A percentile compares a stretch with the other conserved stretches of the same genome.
Evolutionary conservation across 1,284 basidiomycete genomes (phyloP).

Genomic region (Cryptococcus sp.): DNA sequence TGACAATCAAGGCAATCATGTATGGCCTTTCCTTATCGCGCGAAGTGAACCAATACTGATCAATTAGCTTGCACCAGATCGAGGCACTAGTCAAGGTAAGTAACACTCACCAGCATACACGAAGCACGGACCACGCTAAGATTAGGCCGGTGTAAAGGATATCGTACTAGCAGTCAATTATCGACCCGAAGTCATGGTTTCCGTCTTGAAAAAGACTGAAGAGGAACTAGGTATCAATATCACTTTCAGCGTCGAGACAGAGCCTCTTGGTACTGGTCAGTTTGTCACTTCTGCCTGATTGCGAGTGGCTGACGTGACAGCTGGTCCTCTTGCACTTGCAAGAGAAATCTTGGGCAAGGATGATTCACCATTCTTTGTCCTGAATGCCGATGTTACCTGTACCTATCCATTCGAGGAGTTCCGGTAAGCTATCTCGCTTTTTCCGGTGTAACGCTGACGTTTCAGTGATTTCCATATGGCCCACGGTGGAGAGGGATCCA

Average conservation of each 20-base stretch:
- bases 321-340: slow-evolving; percentile 54
- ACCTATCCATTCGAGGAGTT: slow-evolving; percentile 54
- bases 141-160: slow-evolving; percentile 54
- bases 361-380: slow-evolving; percentile 55
- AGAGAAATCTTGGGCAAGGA: slow-evolving; percentile 54
- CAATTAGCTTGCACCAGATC: slow-evolving; percentile 52
- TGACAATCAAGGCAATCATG: slow-evolving; percentile 43
- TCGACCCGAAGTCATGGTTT: slow-evolving; percentile 55
- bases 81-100: slow-evolving; percentile 54
- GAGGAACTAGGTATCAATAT: slow-evolving; percentile 55
- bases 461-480: slow-evolving; percentile 53
- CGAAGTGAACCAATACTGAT: neutral
- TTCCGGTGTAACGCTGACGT: neutral
- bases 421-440: slow-evolving; percentile 31
- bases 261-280: slow-evolving; percentile 54
- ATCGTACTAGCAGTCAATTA: slow-evolving; percentile 56
- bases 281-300: slow-evolving; percentile 3
- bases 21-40: slow-evolving; percentile 7
- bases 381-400: slow-evolving; percentile 56
- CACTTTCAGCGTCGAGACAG: slow-evolving; percentile 54
- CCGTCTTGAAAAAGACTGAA: slow-evolving; percentile 54
- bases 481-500: slow-evolving; percentile 54
- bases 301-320: slow-evolving; percentile 24
- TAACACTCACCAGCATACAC: neutral
- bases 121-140: neutral